Percentiles rank a stretch among this genome's conserved stretches.
Conservation (phyloP, 805 yeast species). For the Ogataea trehaloabstinens region DNA sequence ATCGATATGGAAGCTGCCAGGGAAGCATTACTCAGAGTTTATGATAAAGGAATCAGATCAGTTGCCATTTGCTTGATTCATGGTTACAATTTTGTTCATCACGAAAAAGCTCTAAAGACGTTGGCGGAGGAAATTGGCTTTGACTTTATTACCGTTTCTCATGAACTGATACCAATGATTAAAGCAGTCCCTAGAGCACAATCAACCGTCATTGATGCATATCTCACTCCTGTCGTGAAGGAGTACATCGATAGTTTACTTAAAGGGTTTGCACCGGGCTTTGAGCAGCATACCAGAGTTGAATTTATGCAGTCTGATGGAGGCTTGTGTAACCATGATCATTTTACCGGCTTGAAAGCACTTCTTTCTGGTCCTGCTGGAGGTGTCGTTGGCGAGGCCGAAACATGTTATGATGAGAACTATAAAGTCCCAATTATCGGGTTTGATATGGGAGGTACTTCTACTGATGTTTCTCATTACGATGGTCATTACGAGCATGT, state of each 20-base stretch:
- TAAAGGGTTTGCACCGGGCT: slow-evolving; percentile 31
- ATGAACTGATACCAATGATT: slow-evolving; percentile 36
- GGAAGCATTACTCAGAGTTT: slow-evolving; percentile 21
- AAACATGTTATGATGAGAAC: slow-evolving; percentile 44
- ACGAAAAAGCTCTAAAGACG: slow-evolving; percentile 32
- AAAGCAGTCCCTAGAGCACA: slow-evolving; percentile 38
- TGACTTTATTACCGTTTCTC: slow-evolving; percentile 35
- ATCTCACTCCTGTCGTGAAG: slow-evolving; percentile 38
- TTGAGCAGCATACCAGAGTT: slow-evolving; percentile 33
- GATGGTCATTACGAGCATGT: slow-evolving; percentile 28
- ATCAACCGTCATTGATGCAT: slow-evolving; percentile 41
- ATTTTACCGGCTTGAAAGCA: slow-evolving; percentile 52
- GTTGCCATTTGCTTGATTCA: slow-evolving; percentile 36
- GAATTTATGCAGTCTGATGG: slow-evolving; percentile 60
- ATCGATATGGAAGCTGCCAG: slow-evolving; percentile 22
- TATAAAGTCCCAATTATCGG: slow-evolving; percentile 26
- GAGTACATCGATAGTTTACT: slow-evolving; percentile 37
- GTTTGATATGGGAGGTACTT: slow-evolving; percentile 39
- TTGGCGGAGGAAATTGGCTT: slow-evolving; percentile 48
- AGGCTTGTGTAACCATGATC: slow-evolving; percentile 50
- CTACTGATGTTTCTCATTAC: slow-evolving; percentile 34
- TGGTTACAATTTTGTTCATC: slow-evolving; percentile 36
- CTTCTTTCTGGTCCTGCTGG: slow-evolving; percentile 61
- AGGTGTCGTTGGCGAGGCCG: slow-evolving; percentile 56
- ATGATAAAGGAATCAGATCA: slow-evolving; percentile 27